Percentiles rank a stretch among this genome's conserved stretches.
Evolutionary conservation across 2,329 filamentous ascomycete genomes (phyloP).

Genomic region (Colletotrichum sp.): DNA sequence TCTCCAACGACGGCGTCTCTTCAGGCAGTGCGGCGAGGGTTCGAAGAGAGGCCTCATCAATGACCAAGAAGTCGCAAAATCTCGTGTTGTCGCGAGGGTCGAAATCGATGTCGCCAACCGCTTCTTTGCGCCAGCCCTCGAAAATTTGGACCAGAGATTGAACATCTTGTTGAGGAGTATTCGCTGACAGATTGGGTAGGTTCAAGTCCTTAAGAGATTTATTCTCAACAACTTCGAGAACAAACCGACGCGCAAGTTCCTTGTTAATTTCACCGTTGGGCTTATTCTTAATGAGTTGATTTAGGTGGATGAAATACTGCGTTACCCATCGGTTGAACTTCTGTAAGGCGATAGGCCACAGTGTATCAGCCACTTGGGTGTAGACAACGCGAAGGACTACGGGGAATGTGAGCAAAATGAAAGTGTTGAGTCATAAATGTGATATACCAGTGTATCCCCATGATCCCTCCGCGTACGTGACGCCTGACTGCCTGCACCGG

Average conservation of each 20-base stretch:
- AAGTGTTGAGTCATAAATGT: background rate
- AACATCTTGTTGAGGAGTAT: background rate
- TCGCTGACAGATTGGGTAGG: accelerated
- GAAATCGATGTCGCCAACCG: accelerated
- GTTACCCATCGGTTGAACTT: background rate
- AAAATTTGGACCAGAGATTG: background rate
- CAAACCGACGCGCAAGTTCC: background rate
- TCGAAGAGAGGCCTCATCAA: background rate
- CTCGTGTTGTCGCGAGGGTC: background rate
- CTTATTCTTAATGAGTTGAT: background rate
- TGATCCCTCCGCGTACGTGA: background rate
- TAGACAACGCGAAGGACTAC: background rate
- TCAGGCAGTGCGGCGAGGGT: background rate
- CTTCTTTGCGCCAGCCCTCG: background rate
- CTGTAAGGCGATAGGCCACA: background rate
- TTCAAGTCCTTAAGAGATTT: background rate
- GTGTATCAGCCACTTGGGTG: background rate
- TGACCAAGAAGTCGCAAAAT: background rate
- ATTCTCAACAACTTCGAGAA: background rate
- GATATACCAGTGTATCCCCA: background rate
- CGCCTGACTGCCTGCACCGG: background rate
- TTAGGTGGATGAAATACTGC: background rate
- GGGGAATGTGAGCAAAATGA: background rate
- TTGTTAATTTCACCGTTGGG: accelerated
- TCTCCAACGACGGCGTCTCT: background rate